Evolutionary conservation across 2,329 filamentous ascomycete genomes (phyloP), one percentile per base, ranked within the genome.

Genomic region (Fusarium aywerte): DNA sequence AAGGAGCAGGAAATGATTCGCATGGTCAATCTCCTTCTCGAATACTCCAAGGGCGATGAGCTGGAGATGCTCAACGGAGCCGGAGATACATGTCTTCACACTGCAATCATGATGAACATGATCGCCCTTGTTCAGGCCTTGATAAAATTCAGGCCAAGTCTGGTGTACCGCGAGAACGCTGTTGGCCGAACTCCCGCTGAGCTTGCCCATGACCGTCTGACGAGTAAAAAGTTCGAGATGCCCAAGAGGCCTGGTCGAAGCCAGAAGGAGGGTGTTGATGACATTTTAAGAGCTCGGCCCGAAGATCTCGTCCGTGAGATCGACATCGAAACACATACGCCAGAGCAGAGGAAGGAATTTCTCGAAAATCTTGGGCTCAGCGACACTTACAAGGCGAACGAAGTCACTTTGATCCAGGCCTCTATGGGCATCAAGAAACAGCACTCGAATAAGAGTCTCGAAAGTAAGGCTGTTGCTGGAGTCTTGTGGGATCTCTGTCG

Each of bases 181-280:
- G 91, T 91, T 0, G 92, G 92, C 3, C 84, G 86, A 16, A 96
- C 92, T 0, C 90, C 92, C 0, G 82, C 84, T 27, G 92, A 96
- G 70, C 78, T 92, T 47, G 87, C 89, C 0, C 80, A 86, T 49
- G 88, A 91, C 51, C 76, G 77, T 2, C 83, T 84, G 61, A 78
- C 85, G 4, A 76, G 78, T 9, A 70, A 74, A 9, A 76, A 77
- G 40, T 76, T 83, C n/a, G 47, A 59, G 31, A 65, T 67, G 18
- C 75, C 73, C 10, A 29, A 66, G 1, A 32, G 32, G 8, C 35
- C 59, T 38, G 54, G 35, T 11, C 29, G 67, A 12, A 21, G 43
- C 29, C 58, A 35, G 5, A 36, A 58, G 8, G 43, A 57, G 18
- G 38, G 38, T 20, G 40, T 36, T 20, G 18, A 9, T 29, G 61